phyloP scores from a whole-genome alignment of 768 basidiomycete species.

The Lactifluus pinguis region DNA sequence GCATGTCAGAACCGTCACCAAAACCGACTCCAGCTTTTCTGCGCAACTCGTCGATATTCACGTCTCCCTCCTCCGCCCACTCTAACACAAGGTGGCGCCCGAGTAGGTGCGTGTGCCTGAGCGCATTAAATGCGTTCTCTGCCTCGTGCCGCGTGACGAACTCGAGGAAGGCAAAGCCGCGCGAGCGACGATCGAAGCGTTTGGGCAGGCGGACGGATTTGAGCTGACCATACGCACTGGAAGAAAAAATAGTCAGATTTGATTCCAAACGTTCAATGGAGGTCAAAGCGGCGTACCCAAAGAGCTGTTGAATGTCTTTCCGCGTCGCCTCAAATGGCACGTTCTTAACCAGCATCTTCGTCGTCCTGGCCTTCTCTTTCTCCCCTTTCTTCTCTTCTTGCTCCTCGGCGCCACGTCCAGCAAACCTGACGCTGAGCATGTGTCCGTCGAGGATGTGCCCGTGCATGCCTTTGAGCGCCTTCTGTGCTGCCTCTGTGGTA shows the following conservation, averaged over 20 bases:
- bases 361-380: constrained; percentile 43
- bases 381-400: constrained; percentile 35
- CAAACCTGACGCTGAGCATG: constrained; percentile 72
- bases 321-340: constrained; percentile 93
- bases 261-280: background rate
- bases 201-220: constrained; percentile 92
- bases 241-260: background rate
- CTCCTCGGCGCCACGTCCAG: constrained; percentile 67
- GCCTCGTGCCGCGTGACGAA: constrained; percentile 87
- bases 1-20: constrained; percentile 58
- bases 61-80: constrained; percentile 77
- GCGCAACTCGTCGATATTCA: constrained; percentile 66
- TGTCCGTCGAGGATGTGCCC: constrained; percentile 85
- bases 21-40: constrained; percentile 75
- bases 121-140: constrained; percentile 74
- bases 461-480: constrained; percentile 68
- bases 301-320: constrained; percentile 84
- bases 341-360: constrained; percentile 98
- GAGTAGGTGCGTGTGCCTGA: constrained; percentile 91
- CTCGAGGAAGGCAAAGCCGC: constrained; percentile 96
- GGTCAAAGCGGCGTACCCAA: constrained; percentile 49
- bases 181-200: constrained; percentile 79
- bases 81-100: constrained; percentile 92
- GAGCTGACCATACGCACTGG: constrained; percentile 80
- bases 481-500: constrained; percentile 59